Conservation (phyloP, 1,284 basidiomycete species). For the Leccinum subrobustum region DNA sequence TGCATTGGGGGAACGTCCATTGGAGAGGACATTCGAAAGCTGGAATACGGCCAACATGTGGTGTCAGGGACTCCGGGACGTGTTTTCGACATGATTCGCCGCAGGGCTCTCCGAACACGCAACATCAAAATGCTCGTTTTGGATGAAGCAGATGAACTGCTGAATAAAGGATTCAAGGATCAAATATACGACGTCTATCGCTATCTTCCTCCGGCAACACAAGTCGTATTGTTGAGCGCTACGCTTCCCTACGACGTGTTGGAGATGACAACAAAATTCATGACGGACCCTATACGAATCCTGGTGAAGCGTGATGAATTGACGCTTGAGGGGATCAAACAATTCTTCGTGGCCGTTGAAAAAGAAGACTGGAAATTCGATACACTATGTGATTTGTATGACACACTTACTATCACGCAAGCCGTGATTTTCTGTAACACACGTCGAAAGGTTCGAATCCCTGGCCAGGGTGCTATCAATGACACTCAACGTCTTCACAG, state of each 20-base stretch:
- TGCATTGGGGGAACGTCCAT: conserved; percentile 98
- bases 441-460: conserved; percentile 77
- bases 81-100: conserved; percentile 99
- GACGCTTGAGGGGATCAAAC: conserved; percentile 99
- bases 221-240: conserved; percentile 95
- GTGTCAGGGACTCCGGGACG: conserved; percentile 98
- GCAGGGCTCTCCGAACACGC: conserved; percentile 89
- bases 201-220: conserved; percentile 96
- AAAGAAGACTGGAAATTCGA: conserved; percentile 99
- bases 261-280: conserved; percentile 99
- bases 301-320: conserved; percentile 99
- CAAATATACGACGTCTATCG: conserved; percentile 99
- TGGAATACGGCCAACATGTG: conserved; percentile 98
- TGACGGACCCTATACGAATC: conserved; percentile 98
- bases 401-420: conserved; percentile 98
- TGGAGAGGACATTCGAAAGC: conserved; percentile 97
- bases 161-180: conserved; percentile 99
- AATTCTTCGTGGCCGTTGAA: conserved; percentile 99
- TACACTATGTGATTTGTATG: conserved; percentile 96
- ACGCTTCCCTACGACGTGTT: conserved; percentile 97
- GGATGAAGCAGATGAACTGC: conserved; percentile 96
- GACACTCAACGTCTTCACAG: conserved; percentile 38
- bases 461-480: background rate
- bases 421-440: conserved; percentile 99
- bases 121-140: conserved; percentile 99